Evolutionary conservation across 2,329 filamentous ascomycete species (phyloP).

Genomic region (Cytospora mali): DNA sequence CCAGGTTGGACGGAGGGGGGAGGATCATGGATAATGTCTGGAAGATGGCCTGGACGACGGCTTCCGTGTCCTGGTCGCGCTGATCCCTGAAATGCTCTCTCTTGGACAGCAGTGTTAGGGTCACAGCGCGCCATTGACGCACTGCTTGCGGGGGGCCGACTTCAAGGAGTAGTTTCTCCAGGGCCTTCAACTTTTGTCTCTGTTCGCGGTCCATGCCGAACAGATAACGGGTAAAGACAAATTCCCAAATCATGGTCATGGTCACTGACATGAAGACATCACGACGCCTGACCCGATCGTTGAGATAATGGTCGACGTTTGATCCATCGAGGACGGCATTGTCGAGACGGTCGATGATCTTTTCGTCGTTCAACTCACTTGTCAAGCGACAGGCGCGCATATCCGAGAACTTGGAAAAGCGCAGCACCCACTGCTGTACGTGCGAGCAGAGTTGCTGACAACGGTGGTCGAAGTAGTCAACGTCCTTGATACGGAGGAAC

Average conservation of each 20-base stretch:
- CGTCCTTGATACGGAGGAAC: constrained; percentile 80
- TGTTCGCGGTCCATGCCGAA: constrained; percentile 99
- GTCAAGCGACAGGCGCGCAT: constrained; percentile 84
- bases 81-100: constrained; percentile 80
- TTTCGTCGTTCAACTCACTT: constrained; percentile 84
- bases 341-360: constrained; percentile 90
- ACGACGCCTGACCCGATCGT: constrained; percentile 82
- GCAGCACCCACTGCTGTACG: constrained; percentile 95
- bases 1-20: constrained; percentile 80
- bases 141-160: constrained; percentile 88
- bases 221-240: constrained; percentile 94
- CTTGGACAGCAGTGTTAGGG: constrained; percentile 82
- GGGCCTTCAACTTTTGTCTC: constrained; percentile 91
- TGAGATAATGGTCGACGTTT: constrained; percentile 85
- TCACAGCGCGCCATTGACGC: constrained; percentile 95
- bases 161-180: constrained; percentile 89
- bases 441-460: constrained; percentile 95
- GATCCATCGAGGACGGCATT: constrained; percentile 93
- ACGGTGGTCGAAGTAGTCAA: constrained; percentile 92
- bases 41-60: constrained; percentile 90
- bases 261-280: constrained; percentile 98
- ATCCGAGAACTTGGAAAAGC: constrained; percentile 97
- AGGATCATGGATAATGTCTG: constrained; percentile 81
- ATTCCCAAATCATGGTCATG: constrained; percentile 99
- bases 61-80: constrained; percentile 87